A percentile compares a stretch with the other conserved stretches of the same genome.
Evolutionary conservation across 1,284 basidiomycete genomes (phyloP).

Genomic region (Coriolopsis trogii): DNA sequence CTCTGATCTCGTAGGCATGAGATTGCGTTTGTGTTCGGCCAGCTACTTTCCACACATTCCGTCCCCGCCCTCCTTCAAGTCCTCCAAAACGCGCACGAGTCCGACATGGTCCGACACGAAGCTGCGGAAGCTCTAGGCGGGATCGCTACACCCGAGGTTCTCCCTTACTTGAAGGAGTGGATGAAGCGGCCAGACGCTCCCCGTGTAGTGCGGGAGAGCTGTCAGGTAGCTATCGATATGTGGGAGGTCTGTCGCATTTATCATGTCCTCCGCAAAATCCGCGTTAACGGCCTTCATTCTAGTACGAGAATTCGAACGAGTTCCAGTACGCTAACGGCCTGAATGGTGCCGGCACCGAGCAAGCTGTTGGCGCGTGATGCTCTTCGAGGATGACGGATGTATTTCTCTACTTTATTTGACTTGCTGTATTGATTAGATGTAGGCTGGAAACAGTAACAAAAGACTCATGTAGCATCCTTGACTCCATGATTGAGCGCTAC

Average conservation of each 20-base stretch:
- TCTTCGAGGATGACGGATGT: neutral
- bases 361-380: slow-evolving; percentile 11
- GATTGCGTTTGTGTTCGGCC: slow-evolving; percentile 98
- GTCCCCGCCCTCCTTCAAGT: slow-evolving; percentile 86
- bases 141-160: slow-evolving; percentile 91
- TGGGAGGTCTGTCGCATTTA: slow-evolving; percentile 70
- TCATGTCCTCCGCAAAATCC: neutral
- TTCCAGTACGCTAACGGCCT: slow-evolving; percentile 83
- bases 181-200: slow-evolving; percentile 80
- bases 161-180: slow-evolving; percentile 88
- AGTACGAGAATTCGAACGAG: slow-evolving; percentile 91
- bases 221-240: slow-evolving; percentile 97
- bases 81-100: slow-evolving; percentile 74
- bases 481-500: too few species aligned
- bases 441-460: neutral
- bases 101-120: slow-evolving; percentile 99
- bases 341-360: slow-evolving; percentile 20
- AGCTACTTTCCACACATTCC: slow-evolving; percentile 88
- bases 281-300: neutral
- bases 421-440: slow-evolving; percentile 10
- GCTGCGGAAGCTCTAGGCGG: slow-evolving; percentile 98
- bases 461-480: neutral
- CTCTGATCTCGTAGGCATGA: slow-evolving; percentile 76
- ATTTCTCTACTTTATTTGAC: neutral
- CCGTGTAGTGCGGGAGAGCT: slow-evolving; percentile 92